Conservation (phyloP, 257 asterid species). For the Handroanthus guayacan region DNA sequence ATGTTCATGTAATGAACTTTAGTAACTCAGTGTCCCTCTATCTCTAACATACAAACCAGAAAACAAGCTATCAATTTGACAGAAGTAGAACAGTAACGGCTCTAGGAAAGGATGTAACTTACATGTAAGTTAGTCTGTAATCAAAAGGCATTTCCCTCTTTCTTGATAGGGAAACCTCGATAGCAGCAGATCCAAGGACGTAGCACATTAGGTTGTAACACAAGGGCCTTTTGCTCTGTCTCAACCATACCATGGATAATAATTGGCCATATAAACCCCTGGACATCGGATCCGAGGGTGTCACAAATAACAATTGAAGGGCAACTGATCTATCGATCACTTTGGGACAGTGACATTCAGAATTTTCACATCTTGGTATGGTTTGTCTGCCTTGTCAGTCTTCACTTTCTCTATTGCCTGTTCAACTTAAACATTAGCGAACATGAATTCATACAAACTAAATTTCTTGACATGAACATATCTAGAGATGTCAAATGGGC, state of each 20-base stretch:
- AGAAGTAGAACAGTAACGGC: no score
- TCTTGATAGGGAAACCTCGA: no score
- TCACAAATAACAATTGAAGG: not conserved
- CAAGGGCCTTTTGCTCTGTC: not conserved
- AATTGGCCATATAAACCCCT: slow-evolving; percentile 4
- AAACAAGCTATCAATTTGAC: no score
- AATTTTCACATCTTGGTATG: slow-evolving; percentile 92
- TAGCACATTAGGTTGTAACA: not conserved
- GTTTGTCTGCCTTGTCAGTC: slow-evolving; percentile 87
- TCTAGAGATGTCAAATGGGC: no score
- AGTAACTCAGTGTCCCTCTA: no score
- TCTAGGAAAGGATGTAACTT: no score
- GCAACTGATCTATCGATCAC: slow-evolving; percentile 38
- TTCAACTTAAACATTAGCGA: slow-evolving; percentile 5
- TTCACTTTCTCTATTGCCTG: slow-evolving; percentile 97
- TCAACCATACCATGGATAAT: slow-evolving; percentile 1
- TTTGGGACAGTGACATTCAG: slow-evolving; percentile 90
- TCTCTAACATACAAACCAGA: no score
- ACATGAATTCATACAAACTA: not conserved
- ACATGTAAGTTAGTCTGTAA: no score
- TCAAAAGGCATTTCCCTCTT: no score
- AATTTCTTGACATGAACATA: not conserved
- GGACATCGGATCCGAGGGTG: not conserved
- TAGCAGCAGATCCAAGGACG: not conserved
- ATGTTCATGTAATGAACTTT: no score